phyloP scores from a whole-genome alignment of 1,284 basidiomycete species.

The Fistulina hepatica region DNA sequence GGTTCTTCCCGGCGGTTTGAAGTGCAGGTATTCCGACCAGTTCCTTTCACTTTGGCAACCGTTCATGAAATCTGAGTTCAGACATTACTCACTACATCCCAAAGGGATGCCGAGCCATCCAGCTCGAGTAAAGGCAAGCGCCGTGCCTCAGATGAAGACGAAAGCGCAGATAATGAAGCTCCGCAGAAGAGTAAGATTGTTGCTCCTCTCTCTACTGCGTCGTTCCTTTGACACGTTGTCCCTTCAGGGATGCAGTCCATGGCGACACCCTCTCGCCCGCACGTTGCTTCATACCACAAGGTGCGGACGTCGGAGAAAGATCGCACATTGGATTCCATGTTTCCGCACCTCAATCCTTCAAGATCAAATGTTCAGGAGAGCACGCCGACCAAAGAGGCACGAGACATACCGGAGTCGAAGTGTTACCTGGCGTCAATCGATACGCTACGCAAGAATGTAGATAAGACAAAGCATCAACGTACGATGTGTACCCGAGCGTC shows the following conservation, averaged over 20 bases:
- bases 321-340: slow-evolving; percentile 91
- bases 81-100: slow-evolving; percentile 49
- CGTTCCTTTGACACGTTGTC: no score
- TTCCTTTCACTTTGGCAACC: not conserved
- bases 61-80: slow-evolving; percentile 18
- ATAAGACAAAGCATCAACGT: slow-evolving; percentile 63
- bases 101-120: slow-evolving; percentile 18
- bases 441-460: slow-evolving; percentile 51
- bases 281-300: slow-evolving; percentile 69
- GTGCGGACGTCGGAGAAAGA: slow-evolving; percentile 84
- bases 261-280: no score
- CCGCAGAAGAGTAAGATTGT: slow-evolving; percentile 15
- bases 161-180: slow-evolving; percentile 23
- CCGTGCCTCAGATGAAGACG: slow-evolving; percentile 26
- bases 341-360: slow-evolving; percentile 48
- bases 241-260: no score
- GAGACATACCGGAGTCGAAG: slow-evolving; percentile 65
- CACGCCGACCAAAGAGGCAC: slow-evolving; percentile 14
- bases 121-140: slow-evolving; percentile 38
- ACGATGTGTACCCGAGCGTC: slow-evolving; percentile 20
- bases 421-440: slow-evolving; percentile 77
- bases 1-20: slow-evolving; percentile 60
- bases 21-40: slow-evolving; percentile 76
- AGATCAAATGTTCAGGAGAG: slow-evolving; percentile 20
- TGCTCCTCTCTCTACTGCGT: slow-evolving; percentile 9